Evolutionary conservation across 23 red algal species (phyloP), one percentile per base, ranked within the genome.

Genomic region (Agarophyton chilense): DNA sequence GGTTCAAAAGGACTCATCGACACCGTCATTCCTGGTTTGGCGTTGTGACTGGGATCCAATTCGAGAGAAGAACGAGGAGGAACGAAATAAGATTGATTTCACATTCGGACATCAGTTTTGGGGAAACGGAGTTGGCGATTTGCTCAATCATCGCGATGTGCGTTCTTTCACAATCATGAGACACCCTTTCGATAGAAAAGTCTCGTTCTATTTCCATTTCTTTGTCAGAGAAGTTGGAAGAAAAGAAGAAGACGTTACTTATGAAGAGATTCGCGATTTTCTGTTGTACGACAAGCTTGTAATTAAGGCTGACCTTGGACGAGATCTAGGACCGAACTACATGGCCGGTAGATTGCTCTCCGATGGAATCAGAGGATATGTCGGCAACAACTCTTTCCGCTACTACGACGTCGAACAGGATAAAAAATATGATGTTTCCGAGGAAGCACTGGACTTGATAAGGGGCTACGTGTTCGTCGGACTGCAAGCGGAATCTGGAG

Each of bases 31-130:
- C 40, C 12, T 63, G 52, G 31, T 52, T 10, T 89, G 85, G 85
- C 85, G 85, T 63, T 89, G 85, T 56, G 85, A 89, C 39, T 89
- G 85, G 85, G 85, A 79, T 43, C 85, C 72, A 53, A 32, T 89
- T 49, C 67, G 45, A 39, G 70, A 77, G 19, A 49, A 40, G 70
- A 64, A 61, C 29, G 72, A 89, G 19, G n/a, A 60, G 53, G 70
- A 77, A 54, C 55, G 85, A 56, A 89, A 79, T 57, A 60, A 52
- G 32, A 31, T 74, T 70, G 85, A 89, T 26, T 77, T 89, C 26
- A 71, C 71, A 11, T 89, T 89, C 64, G 85, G 85, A 13, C 85
- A 89, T 76, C 85, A 89, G 40, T 89, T 89, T 70, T 50, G 70
- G 51, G 55, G 34, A n/a, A 63, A 79, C 17, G 85, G 85, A 1